Conservation (phyloP, 2,329 filamentous ascomycete species). For the Ustilaginoidea virens region DNA sequence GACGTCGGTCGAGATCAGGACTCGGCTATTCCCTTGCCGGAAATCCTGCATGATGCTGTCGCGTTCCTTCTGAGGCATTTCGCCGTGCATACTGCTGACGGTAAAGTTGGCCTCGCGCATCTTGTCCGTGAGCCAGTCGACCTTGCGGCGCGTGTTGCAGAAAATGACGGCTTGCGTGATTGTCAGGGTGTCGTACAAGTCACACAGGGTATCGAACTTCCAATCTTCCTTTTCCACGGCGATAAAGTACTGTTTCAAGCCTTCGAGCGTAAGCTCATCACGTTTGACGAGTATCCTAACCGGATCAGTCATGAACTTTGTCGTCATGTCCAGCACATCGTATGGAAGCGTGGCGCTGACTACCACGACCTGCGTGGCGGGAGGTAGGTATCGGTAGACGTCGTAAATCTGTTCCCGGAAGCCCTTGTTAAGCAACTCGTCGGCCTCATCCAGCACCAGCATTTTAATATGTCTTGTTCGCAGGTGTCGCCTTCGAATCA, state of each 20-base stretch:
- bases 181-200: constrained; percentile 95
- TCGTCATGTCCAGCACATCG: constrained; percentile 97
- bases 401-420: constrained; percentile 99
- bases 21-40: constrained; percentile 86
- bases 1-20: constrained; percentile 93
- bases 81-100: constrained; percentile 95
- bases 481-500: constrained; percentile 42
- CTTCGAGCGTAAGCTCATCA: constrained; percentile 94
- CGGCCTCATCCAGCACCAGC: constrained; percentile 46
- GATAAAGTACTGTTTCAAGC: constrained; percentile 98
- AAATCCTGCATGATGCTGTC: constrained; percentile 99
- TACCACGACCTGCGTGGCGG: constrained; percentile 94
- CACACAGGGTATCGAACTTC: constrained; percentile 98
- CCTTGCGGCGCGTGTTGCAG: constrained; percentile 97
- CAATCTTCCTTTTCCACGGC: constrained; percentile 98
- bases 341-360: constrained; percentile 94
- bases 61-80: constrained; percentile 96
- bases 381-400: constrained; percentile 91
- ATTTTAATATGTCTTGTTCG: constrained; percentile 49
- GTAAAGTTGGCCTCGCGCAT: constrained; percentile 99
- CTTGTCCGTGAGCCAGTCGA: constrained; percentile 98
- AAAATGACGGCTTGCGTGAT: constrained; percentile 99
- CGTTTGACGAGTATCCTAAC: constrained; percentile 95
- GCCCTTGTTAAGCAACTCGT: constrained; percentile 67
- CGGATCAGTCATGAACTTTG: constrained; percentile 98